Evolutionary conservation across 2,329 filamentous ascomycete species (phyloP).

Genomic region (Calcarisporium arbuscula): DNA sequence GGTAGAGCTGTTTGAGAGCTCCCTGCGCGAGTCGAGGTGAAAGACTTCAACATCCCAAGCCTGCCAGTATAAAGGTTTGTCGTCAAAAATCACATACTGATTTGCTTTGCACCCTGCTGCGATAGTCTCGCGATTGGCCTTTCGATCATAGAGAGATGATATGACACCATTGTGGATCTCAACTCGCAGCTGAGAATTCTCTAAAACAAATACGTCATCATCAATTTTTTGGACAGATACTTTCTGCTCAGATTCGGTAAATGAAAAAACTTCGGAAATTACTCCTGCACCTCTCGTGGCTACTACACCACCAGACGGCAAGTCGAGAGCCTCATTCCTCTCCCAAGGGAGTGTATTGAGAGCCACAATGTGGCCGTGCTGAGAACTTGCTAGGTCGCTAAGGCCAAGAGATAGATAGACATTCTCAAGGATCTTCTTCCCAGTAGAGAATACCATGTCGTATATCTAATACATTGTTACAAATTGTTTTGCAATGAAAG

Average conservation of each 20-base stretch:
- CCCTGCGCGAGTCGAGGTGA: conserved; percentile 79
- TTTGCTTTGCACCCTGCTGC: conserved; percentile 71
- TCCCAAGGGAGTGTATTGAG: conserved; percentile 87
- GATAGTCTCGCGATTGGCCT: conserved; percentile 70
- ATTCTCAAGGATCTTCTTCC: conserved; percentile 63
- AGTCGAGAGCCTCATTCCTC: conserved; percentile 66
- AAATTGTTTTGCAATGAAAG: conserved; percentile 21
- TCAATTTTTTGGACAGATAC: conserved; percentile 46
- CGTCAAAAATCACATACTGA: conserved; percentile 90
- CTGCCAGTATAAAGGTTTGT: conserved; percentile 96
- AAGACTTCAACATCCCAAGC: conserved; percentile 98
- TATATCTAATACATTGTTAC: conserved; percentile 67
- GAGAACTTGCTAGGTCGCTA: conserved; percentile 31
- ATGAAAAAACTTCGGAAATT: conserved; percentile 42
- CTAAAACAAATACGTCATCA: conserved; percentile 65
- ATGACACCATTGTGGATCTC: conserved; percentile 70
- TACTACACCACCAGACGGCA: conserved; percentile 44
- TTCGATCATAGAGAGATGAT: conserved; percentile 74
- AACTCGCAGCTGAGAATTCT: conserved; percentile 71
- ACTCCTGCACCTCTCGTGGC: conserved; percentile 51
- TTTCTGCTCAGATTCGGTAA: conserved; percentile 35
- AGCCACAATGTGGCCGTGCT: conserved; percentile 48
- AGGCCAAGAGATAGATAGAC: conserved; percentile 64
- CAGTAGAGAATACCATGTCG: conserved; percentile 71
- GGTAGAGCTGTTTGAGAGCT: conserved; percentile 63